Evolutionary conservation across 108 stramenopile genomes (phyloP), one percentile per base, ranked within the genome.

Genomic region (Pseudonitzschia multistriata): DNA sequence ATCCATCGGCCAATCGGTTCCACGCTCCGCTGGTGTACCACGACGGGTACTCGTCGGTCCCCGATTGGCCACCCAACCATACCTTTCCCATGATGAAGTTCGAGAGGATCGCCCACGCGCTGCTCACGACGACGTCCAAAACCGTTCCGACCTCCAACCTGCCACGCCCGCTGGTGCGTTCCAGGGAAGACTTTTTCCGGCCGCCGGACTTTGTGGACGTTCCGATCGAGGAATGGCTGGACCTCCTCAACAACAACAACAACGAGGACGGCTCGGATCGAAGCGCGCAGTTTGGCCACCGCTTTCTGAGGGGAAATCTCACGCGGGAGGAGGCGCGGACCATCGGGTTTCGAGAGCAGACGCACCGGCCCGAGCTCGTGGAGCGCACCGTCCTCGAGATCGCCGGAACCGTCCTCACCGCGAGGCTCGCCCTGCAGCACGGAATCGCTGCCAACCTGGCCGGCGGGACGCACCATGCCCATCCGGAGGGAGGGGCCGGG

Each of bases 381-480:
- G 74, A 79, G 63, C 79, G 92, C 27, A 90, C 92, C 22, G 65
- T 88, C 7, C 53, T 90, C 60, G 92, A 93, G 76, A 85, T 90
- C 11, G 86, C 78, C 2, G 93, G 90, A 14, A 94, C 93, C 21
- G 63, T 91, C 0, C 48, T 88, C 39, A 79, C 93, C 0, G 74
- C 80, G 15, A 83, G 90, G 34, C 71, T 90, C 66, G 93, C 93
- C 28, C 74, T 83, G 61, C 66, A 76, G 52, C 81, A 87, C 74
- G 93, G 93, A 11, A 67, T 91, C 48, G 87, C 93, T 5, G 75
- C 85, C 54, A 85, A 91, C 75, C 34, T 89, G 22, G 89, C 87
- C 14, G 93, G 93, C 1, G 93, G 93, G 13, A 91, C 90, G 1
- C 93, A 94, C 75, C 93, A 94, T 70, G 93, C 93, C 3, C 64